A percentile compares a stretch with the other conserved stretches of the same genome.
Conservation (phyloP, 2,329 filamentous ascomycete species). For the Trichoderma asperellum region DNA sequence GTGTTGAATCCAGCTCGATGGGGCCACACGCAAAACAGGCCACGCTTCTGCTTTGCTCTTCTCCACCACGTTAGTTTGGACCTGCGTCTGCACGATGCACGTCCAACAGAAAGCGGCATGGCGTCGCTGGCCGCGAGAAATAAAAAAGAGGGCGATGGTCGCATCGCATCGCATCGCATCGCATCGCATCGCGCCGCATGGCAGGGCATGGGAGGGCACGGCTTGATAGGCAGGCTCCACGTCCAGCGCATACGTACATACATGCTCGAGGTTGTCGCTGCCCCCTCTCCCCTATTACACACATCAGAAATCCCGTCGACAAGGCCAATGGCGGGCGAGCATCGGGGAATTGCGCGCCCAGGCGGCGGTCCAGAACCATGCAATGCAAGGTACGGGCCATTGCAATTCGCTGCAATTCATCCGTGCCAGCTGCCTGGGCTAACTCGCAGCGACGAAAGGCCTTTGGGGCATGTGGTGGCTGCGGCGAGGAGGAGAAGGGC, state of each 20-base stretch:
- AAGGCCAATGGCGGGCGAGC: slow-evolving; percentile 6
- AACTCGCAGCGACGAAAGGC: not conserved
- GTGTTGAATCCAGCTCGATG: not conserved
- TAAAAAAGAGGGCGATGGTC: slow-evolving; percentile 1
- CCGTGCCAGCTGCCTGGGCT: not conserved
- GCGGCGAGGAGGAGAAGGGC: not conserved
- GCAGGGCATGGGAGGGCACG: not conserved
- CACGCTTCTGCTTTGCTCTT: not conserved
- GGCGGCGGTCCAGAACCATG: slow-evolving; percentile 6
- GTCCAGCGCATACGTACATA: not conserved
- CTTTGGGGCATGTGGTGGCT: not conserved
- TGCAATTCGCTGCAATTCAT: not conserved
- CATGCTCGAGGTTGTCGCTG: not conserved
- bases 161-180: slow-evolving; percentile 21
- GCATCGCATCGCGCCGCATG: slow-evolving; percentile 9
- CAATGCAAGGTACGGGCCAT: slow-evolving; percentile 18
- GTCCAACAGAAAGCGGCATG: slow-evolving; percentile 29
- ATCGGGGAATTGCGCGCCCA: not conserved
- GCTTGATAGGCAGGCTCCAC: slow-evolving; percentile 1
- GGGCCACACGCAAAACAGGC: not conserved
- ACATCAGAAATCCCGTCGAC: not conserved
- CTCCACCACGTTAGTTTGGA: slow-evolving; percentile 29
- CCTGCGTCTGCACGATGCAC: slow-evolving; percentile 32
- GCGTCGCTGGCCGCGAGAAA: slow-evolving; percentile 8
- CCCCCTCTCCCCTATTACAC: slow-evolving; percentile 19